phyloP scores from a whole-genome alignment of 2,329 filamentous ascomycete genomes.

The Botryosphaeria agaves region DNA sequence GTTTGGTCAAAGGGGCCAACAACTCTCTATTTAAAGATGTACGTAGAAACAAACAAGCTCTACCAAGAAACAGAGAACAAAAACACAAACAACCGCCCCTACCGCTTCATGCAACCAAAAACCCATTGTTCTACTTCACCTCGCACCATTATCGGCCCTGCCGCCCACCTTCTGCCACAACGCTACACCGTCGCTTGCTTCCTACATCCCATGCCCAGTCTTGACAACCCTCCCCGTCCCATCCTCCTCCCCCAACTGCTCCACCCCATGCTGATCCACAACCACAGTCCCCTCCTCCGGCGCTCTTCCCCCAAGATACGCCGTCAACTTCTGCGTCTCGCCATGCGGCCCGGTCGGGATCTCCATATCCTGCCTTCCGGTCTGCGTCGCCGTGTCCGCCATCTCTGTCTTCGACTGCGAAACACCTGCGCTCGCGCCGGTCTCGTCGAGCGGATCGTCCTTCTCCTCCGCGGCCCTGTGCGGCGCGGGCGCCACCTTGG shows the following conservation, averaged over 20 bases:
- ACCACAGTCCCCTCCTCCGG: slow-evolving; percentile 15
- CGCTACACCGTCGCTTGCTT: not conserved
- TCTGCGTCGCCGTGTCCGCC: slow-evolving; percentile 6
- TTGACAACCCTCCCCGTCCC: slow-evolving; percentile 2
- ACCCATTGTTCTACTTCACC: too few species aligned
- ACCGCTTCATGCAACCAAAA: too few species aligned
- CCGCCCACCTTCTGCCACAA: not conserved
- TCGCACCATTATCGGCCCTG: too few species aligned
- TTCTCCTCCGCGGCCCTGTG: not conserved
- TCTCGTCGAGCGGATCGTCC: not conserved
- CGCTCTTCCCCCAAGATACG: slow-evolving; percentile 12
- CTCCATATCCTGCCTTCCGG: slow-evolving; percentile 9
- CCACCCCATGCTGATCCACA: slow-evolving; percentile 8
- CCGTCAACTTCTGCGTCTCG: slow-evolving; percentile 11
- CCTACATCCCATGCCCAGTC: slow-evolving; percentile 1
- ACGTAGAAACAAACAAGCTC: too few species aligned
- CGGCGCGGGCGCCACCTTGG: not conserved
- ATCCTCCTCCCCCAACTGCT: not conserved
- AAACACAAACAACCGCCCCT: too few species aligned
- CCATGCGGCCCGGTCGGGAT: slow-evolving; percentile 7
- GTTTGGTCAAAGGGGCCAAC: too few species aligned
- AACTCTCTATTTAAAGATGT: too few species aligned
- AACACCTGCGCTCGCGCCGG: not conserved
- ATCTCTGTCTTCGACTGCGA: not conserved
- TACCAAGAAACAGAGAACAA: too few species aligned